Evolutionary conservation across 768 basidiomycete genomes (phyloP).

Genomic region (Russula emetica): DNA sequence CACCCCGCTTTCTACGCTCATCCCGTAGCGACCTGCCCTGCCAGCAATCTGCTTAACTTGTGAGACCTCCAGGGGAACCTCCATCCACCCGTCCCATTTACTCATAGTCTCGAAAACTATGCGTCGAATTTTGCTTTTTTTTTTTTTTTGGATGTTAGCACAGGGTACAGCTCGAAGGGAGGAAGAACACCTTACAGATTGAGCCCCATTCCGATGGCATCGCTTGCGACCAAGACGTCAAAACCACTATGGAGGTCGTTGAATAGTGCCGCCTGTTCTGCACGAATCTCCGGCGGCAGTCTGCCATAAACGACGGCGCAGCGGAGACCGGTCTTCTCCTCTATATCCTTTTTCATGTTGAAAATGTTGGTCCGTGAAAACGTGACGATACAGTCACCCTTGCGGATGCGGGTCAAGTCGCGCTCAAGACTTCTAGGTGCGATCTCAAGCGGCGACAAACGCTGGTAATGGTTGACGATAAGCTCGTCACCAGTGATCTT

Average conservation of each 20-base stretch:
- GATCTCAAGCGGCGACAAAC: constrained; percentile 78
- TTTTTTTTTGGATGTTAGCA: constrained; percentile 59
- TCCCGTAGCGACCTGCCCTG: constrained; percentile 84
- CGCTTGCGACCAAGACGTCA: constrained; percentile 88
- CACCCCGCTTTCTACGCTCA: constrained; percentile 53
- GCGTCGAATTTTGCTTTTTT: constrained; percentile 79
- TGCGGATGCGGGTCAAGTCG: constrained; percentile 55
- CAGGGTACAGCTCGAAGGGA: background rate
- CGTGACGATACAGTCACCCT: constrained; percentile 89
- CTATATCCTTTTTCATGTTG: constrained; percentile 64
- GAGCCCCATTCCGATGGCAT: constrained; percentile 96
- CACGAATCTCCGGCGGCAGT: constrained; percentile 86
- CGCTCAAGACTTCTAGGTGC: constrained; percentile 59
- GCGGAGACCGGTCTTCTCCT: constrained; percentile 63
- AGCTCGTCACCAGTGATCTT: constrained; percentile 77
- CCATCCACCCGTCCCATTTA: constrained; percentile 53
- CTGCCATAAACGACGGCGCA: constrained; percentile 94
- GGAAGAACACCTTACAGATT: constrained; percentile 65
- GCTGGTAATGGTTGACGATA: constrained; percentile 74
- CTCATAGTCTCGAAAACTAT: constrained; percentile 68
- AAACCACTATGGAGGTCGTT: constrained; percentile 80
- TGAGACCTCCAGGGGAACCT: constrained; percentile 53
- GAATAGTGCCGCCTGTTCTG: constrained; percentile 89
- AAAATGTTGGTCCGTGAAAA: constrained; percentile 80
- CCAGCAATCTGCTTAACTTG: constrained; percentile 94